Evolutionary conservation across 805 yeast genomes (phyloP), one percentile per base, ranked within the genome.

Genomic region (Ogataea ganodermae): DNA sequence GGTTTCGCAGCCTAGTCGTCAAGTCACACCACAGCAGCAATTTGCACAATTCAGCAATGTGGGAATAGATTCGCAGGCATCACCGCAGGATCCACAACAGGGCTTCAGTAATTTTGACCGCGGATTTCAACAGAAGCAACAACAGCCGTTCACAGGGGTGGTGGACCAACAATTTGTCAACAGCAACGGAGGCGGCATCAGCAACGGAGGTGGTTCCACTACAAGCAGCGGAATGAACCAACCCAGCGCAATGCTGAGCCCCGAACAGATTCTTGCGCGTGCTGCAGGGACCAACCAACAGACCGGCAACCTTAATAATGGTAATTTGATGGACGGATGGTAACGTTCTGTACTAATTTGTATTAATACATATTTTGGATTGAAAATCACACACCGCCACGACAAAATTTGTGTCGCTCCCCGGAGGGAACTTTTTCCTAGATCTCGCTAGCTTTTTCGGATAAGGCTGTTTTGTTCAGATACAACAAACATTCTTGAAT

Each of bases 231-330:
- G 49, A 6, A 23, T 41, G 14, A 46, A 41, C 10, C 48, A 42
- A 9, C 40, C 55, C 5, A 47, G 44, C 32, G 30, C 62, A 2
- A 53, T 58, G 44, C 44, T 66, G 35, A 62, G 67, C 32, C 70
- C 70, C 8, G 69, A 66, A 40, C 69, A 67, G 46, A 65, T 67
- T 8, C 55, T 67, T 26, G 68, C 70, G 12, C 57, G 67, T 40
- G 68, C 62, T 38, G 68, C 62, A 17, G 55, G 52, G 33, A 36
- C 43, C 10, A 51, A 42, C 23, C 46, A 48, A 31, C 45, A 37
- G 24, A 9, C 36, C 8, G 36, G 21, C 10, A 33, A 33, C n/a
- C 21, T 44, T 6, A 31, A 39, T 20, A 36, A 23, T 40, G 42
- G 43, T 22, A 50, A 30, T 18, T 39, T 55, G 10, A 50, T 57